Evolutionary conservation across 1,284 basidiomycete species (phyloP).

Genomic region (Meira nashicola): DNA sequence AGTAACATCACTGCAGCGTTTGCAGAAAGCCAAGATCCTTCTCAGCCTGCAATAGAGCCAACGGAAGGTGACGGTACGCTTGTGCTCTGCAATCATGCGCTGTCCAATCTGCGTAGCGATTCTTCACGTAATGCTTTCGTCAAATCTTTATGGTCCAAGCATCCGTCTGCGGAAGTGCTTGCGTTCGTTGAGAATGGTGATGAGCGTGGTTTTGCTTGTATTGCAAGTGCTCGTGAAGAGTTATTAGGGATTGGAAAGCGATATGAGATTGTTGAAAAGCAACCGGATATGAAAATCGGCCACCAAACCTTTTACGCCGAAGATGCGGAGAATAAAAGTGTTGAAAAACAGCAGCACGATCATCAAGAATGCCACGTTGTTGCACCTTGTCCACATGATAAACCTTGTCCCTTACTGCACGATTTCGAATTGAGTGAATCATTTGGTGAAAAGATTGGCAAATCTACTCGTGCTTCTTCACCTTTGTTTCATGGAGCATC

Average conservation of each 20-base stretch:
- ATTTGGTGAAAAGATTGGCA: not conserved
- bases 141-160: constrained; percentile 71
- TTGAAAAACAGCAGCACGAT: constrained; percentile 15
- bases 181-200: constrained; percentile 81
- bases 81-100: constrained; percentile 77
- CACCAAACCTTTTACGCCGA: constrained; percentile 16
- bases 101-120: constrained; percentile 67
- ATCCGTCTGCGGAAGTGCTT: constrained; percentile 65
- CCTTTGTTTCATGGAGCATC: constrained; percentile 8
- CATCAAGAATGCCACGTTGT: constrained; percentile 7
- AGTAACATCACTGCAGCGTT: not conserved
- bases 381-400: constrained; percentile 76
- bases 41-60: not conserved
- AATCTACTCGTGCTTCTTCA: not conserved
- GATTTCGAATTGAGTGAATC: constrained; percentile 21
- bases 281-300: constrained; percentile 54
- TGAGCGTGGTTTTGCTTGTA: constrained; percentile 69
- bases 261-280: constrained; percentile 56
- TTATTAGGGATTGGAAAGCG: constrained; percentile 74
- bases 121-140: constrained; percentile 66
- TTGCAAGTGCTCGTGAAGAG: constrained; percentile 76
- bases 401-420: constrained; percentile 67
- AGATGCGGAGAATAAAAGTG: constrained; percentile 27
- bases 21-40: not conserved
- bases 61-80: constrained; percentile 56